Evolutionary conservation across 1,139 yeast species (phyloP), one percentile per base, ranked within the genome.

Genomic region (Blastobotrys persicus): DNA sequence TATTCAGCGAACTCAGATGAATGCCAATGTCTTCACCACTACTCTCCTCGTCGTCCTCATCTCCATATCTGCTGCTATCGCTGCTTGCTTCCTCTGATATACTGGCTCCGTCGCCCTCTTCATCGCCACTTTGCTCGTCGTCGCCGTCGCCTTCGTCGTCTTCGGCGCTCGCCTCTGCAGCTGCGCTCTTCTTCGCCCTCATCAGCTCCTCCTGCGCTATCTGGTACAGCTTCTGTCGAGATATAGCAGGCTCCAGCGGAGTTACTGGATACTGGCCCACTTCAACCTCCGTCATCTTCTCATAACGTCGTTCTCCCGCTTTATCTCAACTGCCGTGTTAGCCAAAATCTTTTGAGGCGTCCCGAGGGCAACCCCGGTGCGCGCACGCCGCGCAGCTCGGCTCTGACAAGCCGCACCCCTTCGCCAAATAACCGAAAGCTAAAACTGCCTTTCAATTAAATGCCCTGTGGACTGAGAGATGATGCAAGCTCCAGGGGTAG

Each of bases 1-100:
- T 66, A 18, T 66, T 66, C 38, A 69, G 56, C n/a, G 66, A 68
- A n/a, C 63, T 64, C 43, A 72, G 57, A 33, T 59, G 57, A 35
- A 63, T 51, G n/a, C 54, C 60, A 12, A 60, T 62, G 26, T 48
- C 47, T 14, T 46, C 48, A 20, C 42, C 47, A 4, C 49, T 54
- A 16, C 46, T 51, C 3, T 54, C 56, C 11, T 52, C 56, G 20
- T 51, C 55, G 2, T 51, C 56, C 9, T 45, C 48, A 5, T 31
- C 40, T 11, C 37, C 47, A 23, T 19, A 26, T 23, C 18, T 17
- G 19, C 16, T 31, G 11, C 28, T 28, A 17, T 18, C 13, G 19
- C 12, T 31, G 19, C 38, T 28, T 11, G 16, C 31, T 5, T 18
- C 13, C 9, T 13, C 13, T 4, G 39, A 34, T 4, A 9, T 12